phyloP scores from a whole-genome alignment of 2,329 filamentous ascomycete species.

The Blastomyces silverae region DNA sequence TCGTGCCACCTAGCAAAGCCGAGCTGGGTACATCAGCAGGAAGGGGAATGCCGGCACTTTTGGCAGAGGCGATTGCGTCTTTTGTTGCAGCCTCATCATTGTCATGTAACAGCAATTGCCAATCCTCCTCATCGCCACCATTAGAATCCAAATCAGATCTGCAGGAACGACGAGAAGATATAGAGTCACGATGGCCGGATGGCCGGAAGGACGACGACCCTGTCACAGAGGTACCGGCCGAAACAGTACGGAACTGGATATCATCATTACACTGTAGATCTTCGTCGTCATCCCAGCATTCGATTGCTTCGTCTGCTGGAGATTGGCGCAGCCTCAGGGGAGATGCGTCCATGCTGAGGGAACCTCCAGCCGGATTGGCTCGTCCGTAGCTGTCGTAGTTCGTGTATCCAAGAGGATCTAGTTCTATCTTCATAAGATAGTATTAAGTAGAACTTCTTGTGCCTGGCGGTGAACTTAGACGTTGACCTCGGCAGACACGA shows the following conservation, averaged over 20 bases:
- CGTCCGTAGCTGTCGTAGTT: not conserved
- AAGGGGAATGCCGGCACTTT: slow-evolving; percentile 83
- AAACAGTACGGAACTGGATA: slow-evolving; percentile 41
- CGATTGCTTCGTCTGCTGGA: slow-evolving; percentile 33
- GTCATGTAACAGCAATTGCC: slow-evolving; percentile 74
- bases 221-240: slow-evolving; percentile 42
- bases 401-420: not conserved
- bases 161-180: slow-evolving; percentile 74
- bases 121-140: slow-evolving; percentile 71
- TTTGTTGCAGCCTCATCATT: slow-evolving; percentile 78
- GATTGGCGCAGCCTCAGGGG: slow-evolving; percentile 31
- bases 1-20: slow-evolving; percentile 83
- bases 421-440: slow-evolving; percentile 1
- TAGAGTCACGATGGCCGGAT: slow-evolving; percentile 59
- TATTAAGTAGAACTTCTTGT: not conserved
- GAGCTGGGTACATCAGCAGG: slow-evolving; percentile 81
- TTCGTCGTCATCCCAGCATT: slow-evolving; percentile 47
- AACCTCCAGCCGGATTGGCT: slow-evolving; percentile 1
- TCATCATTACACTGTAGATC: slow-evolving; percentile 45
- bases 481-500: slow-evolving; percentile 11
- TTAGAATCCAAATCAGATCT: slow-evolving; percentile 74
- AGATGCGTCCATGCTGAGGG: slow-evolving; percentile 35
- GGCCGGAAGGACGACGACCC: slow-evolving; percentile 38
- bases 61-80: slow-evolving; percentile 80
- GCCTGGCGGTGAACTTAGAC: slow-evolving; percentile 3